phyloP scores from a whole-genome alignment of 768 basidiomycete genomes.

The Kondoa subrosea region DNA sequence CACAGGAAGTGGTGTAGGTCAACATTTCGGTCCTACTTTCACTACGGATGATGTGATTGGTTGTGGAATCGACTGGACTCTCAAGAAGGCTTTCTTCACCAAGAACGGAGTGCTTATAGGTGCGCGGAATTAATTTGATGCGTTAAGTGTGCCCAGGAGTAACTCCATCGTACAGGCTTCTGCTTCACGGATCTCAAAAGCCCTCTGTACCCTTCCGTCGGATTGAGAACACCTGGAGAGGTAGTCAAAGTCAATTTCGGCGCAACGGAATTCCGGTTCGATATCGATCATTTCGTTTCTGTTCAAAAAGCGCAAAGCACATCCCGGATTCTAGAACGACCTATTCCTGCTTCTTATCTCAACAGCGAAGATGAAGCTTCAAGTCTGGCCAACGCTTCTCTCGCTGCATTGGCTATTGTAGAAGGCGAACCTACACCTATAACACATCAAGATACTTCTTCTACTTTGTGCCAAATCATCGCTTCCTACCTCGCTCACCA shows the following conservation, averaged over 20 bases:
- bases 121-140: constrained; percentile 17
- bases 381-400: not conserved
- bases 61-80: constrained; percentile 68
- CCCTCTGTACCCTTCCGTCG: constrained; percentile 67
- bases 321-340: not conserved
- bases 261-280: constrained; percentile 64
- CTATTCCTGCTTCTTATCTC: not conserved
- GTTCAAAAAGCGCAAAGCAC: not conserved
- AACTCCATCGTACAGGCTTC: not conserved
- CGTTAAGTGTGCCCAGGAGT: not conserved
- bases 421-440: too few relatives aligned
- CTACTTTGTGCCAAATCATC: not conserved
- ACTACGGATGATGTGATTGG: constrained; percentile 74
- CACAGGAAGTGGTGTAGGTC: constrained; percentile 50
- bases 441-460: not conserved
- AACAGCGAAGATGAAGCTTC: not conserved
- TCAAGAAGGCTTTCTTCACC: constrained; percentile 64
- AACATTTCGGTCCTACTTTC: constrained; percentile 57
- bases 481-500: not conserved
- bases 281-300: constrained; percentile 60
- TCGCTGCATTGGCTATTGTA: too few relatives aligned
- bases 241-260: constrained; percentile 75
- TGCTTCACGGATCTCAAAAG: not conserved
- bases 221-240: constrained; percentile 64
- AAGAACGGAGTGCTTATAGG: constrained; percentile 48